A percentile compares a stretch with the other conserved stretches of the same genome.
Evolutionary conservation across 2,329 filamentous ascomycete species (phyloP).

Genomic region (Rachicladosporium sp.): DNA sequence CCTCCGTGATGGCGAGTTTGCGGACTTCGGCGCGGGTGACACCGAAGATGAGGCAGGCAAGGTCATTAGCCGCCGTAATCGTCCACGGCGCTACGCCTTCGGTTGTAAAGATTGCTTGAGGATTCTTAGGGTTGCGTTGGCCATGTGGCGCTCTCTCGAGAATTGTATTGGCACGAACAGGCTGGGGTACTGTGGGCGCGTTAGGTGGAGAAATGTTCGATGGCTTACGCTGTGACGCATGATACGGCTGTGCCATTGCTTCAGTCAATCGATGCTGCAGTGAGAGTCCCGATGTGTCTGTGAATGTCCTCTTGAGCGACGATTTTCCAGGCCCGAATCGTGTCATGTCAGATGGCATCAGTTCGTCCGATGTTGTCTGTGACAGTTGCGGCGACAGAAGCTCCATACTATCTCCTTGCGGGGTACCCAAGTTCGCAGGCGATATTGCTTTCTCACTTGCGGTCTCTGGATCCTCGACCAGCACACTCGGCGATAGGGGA

Average conservation of each 20-base stretch:
- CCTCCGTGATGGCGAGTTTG: slow-evolving; percentile 87
- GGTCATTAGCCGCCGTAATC: slow-evolving; percentile 87
- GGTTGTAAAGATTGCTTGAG: slow-evolving; percentile 97
- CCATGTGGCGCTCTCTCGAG: slow-evolving; percentile 49
- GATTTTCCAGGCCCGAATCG: not conserved
- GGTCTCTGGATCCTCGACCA: slow-evolving; percentile 1
- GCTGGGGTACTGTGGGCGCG: slow-evolving; percentile 15
- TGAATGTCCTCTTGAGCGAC: slow-evolving; percentile 69
- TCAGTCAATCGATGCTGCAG: slow-evolving; percentile 78
- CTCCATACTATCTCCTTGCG: slow-evolving; percentile 2
- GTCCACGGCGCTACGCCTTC: slow-evolving; percentile 84
- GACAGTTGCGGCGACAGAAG: slow-evolving; percentile 2
- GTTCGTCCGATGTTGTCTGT: slow-evolving; percentile 4
- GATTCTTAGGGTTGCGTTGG: slow-evolving; percentile 72
- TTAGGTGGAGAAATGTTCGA: slow-evolving; percentile 23
- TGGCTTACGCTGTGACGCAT: slow-evolving; percentile 40
- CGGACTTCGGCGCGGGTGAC: slow-evolving; percentile 91
- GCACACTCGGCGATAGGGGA: slow-evolving; percentile 13
- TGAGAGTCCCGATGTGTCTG: slow-evolving; percentile 62
- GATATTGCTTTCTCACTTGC: slow-evolving; percentile 1
- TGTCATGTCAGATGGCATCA: too few species aligned
- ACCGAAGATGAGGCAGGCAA: slow-evolving; percentile 96
- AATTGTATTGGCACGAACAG: slow-evolving; percentile 22
- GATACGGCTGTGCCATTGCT: slow-evolving; percentile 70
- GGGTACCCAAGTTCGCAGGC: not conserved